These are phyloP conservation scores for Fusarium nanum DNA, from an alignment of 2,329 filamentous ascomycete genomes.

Conservation along the genomic window DNA sequence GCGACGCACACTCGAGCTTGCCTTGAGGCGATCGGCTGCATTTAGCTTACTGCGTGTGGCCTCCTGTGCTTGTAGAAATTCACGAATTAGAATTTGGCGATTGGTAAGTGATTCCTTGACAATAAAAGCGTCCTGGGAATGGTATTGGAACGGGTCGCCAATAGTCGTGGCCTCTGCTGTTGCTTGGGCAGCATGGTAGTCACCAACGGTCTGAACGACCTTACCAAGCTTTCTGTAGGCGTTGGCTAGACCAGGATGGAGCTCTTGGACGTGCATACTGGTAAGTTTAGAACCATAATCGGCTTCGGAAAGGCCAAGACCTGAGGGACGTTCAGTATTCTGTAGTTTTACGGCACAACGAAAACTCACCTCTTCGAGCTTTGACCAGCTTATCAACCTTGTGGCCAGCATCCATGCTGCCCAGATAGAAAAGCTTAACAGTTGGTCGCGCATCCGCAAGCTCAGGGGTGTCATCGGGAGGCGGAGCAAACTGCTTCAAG, in stretches of 20 bases:
- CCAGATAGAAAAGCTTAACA: slow-evolving; percentile 95
- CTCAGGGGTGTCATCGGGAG: slow-evolving; percentile 96
- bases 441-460: slow-evolving; percentile 88
- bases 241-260: slow-evolving; percentile 85
- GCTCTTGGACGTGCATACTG: slow-evolving; percentile 88
- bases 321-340: slow-evolving; percentile 60
- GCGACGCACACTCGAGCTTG: slow-evolving; percentile 84
- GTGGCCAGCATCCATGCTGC: slow-evolving; percentile 95
- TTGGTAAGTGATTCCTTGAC: slow-evolving; percentile 99
- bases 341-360: not conserved
- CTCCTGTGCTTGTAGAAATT: slow-evolving; percentile 92
- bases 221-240: slow-evolving; percentile 97
- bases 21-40: slow-evolving; percentile 89
- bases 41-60: slow-evolving; percentile 82
- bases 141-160: slow-evolving; percentile 92
- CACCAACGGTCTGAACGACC: slow-evolving; percentile 90
- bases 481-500: slow-evolving; percentile 97
- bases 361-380: slow-evolving; percentile 78
- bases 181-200: slow-evolving; percentile 95
- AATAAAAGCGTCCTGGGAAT: slow-evolving; percentile 95
- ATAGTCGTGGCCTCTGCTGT: slow-evolving; percentile 96
- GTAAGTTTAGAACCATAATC: slow-evolving; percentile 93
- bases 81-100: slow-evolving; percentile 93
- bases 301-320: slow-evolving; percentile 89
- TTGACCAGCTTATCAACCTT: slow-evolving; percentile 97